These are phyloP conservation scores for Wickerhamomyces sp. DNA, from an alignment of 1,139 yeast genomes.

Conservation along the genomic window DNA sequence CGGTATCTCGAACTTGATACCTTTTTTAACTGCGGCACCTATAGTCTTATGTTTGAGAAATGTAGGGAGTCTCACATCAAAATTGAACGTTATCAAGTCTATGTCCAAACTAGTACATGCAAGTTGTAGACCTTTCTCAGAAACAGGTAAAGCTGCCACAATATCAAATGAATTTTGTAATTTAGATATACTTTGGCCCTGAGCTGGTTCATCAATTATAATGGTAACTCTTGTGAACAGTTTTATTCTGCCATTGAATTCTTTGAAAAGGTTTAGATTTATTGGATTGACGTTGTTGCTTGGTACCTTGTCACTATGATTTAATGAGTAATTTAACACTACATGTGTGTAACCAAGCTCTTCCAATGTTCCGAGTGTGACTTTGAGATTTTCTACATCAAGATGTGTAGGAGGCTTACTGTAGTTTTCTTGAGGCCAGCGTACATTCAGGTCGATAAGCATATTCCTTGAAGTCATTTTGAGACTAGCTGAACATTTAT, in stretches of 20 bases:
- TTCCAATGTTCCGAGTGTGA: conserved; percentile 50
- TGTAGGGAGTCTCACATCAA: conserved; percentile 62
- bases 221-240: conserved; percentile 73
- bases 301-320: conserved; percentile 57
- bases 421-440: conserved; percentile 67
- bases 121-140: conserved; percentile 73
- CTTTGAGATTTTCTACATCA: conserved; percentile 41
- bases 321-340: conserved; percentile 63
- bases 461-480: no score
- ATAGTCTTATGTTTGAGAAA: conserved; percentile 79
- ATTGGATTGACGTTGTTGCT: conserved; percentile 34
- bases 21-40: conserved; percentile 78
- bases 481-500: no score
- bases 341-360: conserved; percentile 66
- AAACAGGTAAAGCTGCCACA: conserved; percentile 73
- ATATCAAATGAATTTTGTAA: conserved; percentile 66
- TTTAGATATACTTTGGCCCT: conserved; percentile 64
- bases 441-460: conserved; percentile 73
- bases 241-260: conserved; percentile 38
- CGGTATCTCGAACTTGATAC: conserved; percentile 75
- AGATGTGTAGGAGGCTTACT: conserved; percentile 33
- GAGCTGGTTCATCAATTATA: conserved; percentile 70
- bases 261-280: conserved; percentile 24
- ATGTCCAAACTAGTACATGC: conserved; percentile 70
- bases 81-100: conserved; percentile 73